phyloP scores from a whole-genome alignment of 352 stramenopile genomes.

The Pilasporangium apinafurcum region DNA sequence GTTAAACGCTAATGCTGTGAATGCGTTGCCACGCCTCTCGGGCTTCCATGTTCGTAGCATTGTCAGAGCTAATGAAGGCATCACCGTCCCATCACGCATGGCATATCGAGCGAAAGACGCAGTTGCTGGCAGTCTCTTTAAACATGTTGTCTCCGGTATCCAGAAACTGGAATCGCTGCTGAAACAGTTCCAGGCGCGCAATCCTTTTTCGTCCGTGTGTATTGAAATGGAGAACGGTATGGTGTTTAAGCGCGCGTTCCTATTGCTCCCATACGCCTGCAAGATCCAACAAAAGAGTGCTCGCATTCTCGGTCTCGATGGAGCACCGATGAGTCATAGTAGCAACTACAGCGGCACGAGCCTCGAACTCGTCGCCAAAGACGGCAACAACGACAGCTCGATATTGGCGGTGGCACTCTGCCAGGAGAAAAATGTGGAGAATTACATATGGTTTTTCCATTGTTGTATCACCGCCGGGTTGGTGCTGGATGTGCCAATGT shows the following conservation, averaged over 20 bases:
- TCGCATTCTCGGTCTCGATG: constrained; percentile 22
- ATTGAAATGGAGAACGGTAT: constrained; percentile 20
- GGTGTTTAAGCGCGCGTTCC: constrained; percentile 34
- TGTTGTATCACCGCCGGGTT: constrained; percentile 17
- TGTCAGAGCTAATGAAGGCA: constrained; percentile 26
- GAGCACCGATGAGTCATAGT: constrained; percentile 18
- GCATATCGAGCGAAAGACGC: constrained; percentile 26
- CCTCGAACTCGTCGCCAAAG: constrained; percentile 25
- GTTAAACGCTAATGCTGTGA: constrained; percentile 14
- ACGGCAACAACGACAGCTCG: constrained; percentile 33
- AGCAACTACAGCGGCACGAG: constrained; percentile 31
- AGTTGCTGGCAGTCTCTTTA: constrained; percentile 16
- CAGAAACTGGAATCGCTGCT: constrained; percentile 46
- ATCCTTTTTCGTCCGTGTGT: constrained; percentile 19
- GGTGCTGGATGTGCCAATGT: constrained; percentile 23
- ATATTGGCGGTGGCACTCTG: constrained; percentile 29
- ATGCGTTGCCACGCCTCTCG: constrained; percentile 26
- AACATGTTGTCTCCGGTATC: constrained; percentile 22
- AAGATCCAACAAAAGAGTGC: constrained; percentile 20
- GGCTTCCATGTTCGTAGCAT: constrained; percentile 22
- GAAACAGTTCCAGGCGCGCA: constrained; percentile 29
- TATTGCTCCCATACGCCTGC: constrained; percentile 29
- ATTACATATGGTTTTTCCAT: constrained; percentile 38
- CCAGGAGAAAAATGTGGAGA: constrained; percentile 18
- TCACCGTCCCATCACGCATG: constrained; percentile 30